Evolutionary conservation across 139 green algal genomes (phyloP), one percentile per base, ranked within the genome.

Genomic region (Limnomonas spitsbergensis): DNA sequence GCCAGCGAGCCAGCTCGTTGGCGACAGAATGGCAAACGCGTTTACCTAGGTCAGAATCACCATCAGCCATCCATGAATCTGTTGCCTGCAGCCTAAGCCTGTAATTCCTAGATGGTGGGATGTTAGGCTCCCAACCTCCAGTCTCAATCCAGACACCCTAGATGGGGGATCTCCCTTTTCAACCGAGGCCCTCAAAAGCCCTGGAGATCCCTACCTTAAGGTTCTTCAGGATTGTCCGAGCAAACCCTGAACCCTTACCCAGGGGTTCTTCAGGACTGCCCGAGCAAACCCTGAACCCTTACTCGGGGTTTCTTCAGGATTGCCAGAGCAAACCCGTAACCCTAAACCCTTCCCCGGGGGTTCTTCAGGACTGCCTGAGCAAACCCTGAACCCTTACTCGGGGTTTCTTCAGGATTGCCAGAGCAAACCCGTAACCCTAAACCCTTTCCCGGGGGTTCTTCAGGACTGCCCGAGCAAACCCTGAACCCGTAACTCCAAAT

Each of bases 401-500:
- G 20, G 47, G 47, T 14, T 61, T 61, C 47, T 61, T 61, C 14
- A 61, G 47, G 47, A 61, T 61, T 14, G 47, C 47, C 20, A 14
- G 47, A 61, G 47, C 47, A 61, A 61, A 61, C 20, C 47, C 14
- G 47, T 29, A 20, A 61, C 47, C 47, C 14, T 61, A 14, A 29
- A 61, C 14, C 20, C 56, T 32, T 36, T 35, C 56, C 56, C 29
- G 9, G 29, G 80, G 80, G 74, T 80, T 78, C 74, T 84, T 84
- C 20, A 87, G 85, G 70, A 91, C 75, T 2, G 88, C 83, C 3
- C 88, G 81, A 3, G 88, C 88, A 73, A 91, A 89, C 0, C 56
- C 83, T 89, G 31, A 91, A 78, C 32, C 81, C 70, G 72, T 90
- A 78, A 0, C 94, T 93, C 0, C 93, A 14, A 29, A 61, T 14